Conservation (phyloP, 2,329 filamentous ascomycete species). For the Neocatenulostroma microsporum region DNA sequence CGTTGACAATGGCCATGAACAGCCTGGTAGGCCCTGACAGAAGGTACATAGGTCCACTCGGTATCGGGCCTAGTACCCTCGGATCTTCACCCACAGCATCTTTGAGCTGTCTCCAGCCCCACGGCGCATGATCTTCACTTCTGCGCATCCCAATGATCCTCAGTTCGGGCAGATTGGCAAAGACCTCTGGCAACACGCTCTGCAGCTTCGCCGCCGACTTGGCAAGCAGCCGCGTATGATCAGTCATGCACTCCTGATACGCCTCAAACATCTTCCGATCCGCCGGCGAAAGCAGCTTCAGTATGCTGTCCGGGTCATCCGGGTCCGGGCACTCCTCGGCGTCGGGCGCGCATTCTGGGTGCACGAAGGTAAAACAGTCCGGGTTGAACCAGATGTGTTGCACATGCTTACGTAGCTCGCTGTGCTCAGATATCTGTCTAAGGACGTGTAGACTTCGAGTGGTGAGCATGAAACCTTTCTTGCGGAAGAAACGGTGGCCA, state of each 20-base stretch:
- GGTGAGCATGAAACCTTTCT: constrained; percentile 27
- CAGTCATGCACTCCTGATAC: constrained; percentile 16
- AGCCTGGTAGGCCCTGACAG: constrained; percentile 21
- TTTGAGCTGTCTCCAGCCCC: constrained; percentile 21
- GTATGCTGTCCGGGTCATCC: constrained; percentile 8
- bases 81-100: constrained; percentile 23
- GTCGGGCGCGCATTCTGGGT: constrained; percentile 15
- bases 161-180: constrained; percentile 21
- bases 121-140: constrained; percentile 22
- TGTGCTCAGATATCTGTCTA: constrained; percentile 16
- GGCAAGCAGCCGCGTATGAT: constrained; percentile 16
- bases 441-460: constrained; percentile 18
- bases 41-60: constrained; percentile 10
- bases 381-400: constrained; percentile 30
- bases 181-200: constrained; percentile 10
- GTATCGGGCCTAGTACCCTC: constrained; percentile 20
- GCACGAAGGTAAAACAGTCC: constrained; percentile 16
- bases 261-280: constrained; percentile 13
- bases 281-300: constrained; percentile 10
- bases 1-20: constrained; percentile 20
- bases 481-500: constrained; percentile 25
- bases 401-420: constrained; percentile 20
- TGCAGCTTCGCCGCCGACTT: constrained; percentile 9
- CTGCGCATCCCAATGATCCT: constrained; percentile 26
- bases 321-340: constrained; percentile 14